These are phyloP conservation scores for Plasmodiophora brassicae DNA, from an alignment of 208 protist genomes.

Conservation along the genomic window DNA sequence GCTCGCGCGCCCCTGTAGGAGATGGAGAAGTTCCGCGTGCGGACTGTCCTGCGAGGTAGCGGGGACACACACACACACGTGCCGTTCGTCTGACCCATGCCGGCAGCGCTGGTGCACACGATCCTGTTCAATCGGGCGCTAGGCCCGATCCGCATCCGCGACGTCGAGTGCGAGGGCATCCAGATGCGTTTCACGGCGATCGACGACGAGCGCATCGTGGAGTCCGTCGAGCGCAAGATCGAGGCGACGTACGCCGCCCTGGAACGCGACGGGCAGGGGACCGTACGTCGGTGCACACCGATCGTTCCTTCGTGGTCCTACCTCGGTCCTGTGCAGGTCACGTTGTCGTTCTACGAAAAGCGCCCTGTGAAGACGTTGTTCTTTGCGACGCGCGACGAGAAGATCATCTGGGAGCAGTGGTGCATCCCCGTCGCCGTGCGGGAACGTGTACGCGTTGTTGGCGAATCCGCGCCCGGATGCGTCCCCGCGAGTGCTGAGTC, in stretches of 20 bases:
- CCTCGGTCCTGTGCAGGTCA: background rate
- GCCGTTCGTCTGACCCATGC: background rate
- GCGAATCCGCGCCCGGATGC: background rate
- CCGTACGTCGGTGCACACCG: no score
- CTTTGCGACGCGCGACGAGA: background rate
- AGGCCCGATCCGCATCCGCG: background rate
- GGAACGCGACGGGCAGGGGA: no score
- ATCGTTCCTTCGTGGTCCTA: no score
- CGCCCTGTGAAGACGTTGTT: background rate
- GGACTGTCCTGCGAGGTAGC: background rate
- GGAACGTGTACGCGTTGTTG: background rate
- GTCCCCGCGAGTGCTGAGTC: background rate
- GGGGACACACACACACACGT: background rate
- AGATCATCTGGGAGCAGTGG: background rate
- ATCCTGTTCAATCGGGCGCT: background rate
- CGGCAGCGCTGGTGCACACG: background rate
- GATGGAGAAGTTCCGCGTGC: background rate
- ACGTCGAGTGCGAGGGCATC: background rate
- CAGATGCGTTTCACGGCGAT: background rate
- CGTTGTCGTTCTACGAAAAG: background rate
- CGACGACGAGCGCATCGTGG: background rate
- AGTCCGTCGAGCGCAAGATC: background rate
- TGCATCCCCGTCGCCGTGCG: background rate
- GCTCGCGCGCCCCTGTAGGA: background rate
- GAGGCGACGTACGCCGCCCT: background rate